Conservation (phyloP, 208 protist genomes). For the Phytomonas francai region DNA sequence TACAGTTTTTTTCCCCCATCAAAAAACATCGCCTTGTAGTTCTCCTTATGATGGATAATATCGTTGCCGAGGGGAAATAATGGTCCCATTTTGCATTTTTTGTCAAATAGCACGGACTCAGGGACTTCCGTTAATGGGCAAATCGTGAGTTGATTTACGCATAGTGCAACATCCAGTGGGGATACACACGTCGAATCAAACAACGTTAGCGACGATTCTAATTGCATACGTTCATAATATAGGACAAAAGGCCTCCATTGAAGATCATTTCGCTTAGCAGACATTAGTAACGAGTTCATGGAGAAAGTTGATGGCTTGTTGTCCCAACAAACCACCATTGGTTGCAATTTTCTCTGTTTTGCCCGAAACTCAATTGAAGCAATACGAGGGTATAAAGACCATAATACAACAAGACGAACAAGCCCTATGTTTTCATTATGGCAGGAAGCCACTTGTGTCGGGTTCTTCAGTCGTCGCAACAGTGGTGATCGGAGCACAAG, state of each 20-base stretch:
- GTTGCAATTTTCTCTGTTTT: conserved; percentile 29
- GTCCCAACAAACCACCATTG: conserved; percentile 77
- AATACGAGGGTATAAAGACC: conserved; percentile 71
- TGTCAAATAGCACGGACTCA: conserved; percentile 38
- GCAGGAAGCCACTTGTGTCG: conserved; percentile 37
- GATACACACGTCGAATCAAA: conserved; percentile 70
- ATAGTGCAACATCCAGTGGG: conserved; percentile 60
- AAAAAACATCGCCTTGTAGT: conserved; percentile 61
- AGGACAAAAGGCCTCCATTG: conserved; percentile 41
- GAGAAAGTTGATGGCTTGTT: conserved; percentile 56
- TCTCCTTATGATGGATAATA: conserved; percentile 27
- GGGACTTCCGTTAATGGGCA: conserved; percentile 42
- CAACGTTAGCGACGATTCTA: conserved; percentile 67
- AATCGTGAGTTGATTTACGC: conserved; percentile 63
- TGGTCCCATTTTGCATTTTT: conserved; percentile 49
- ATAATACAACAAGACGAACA: conserved; percentile 65
- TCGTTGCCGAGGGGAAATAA: conserved; percentile 27
- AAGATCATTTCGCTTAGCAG: conserved; percentile 38
- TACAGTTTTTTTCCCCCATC: conserved; percentile 83
- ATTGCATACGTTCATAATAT: conserved; percentile 76
- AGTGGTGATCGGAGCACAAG: conserved; percentile 64
- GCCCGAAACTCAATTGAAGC: conserved; percentile 68
- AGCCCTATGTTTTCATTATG: conserved; percentile 64
- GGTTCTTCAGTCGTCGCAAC: conserved; percentile 32
- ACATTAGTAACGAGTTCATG: conserved; percentile 40